Evolutionary conservation across 768 basidiomycete species (phyloP).

Genomic region (Fomitopsis serialis): DNA sequence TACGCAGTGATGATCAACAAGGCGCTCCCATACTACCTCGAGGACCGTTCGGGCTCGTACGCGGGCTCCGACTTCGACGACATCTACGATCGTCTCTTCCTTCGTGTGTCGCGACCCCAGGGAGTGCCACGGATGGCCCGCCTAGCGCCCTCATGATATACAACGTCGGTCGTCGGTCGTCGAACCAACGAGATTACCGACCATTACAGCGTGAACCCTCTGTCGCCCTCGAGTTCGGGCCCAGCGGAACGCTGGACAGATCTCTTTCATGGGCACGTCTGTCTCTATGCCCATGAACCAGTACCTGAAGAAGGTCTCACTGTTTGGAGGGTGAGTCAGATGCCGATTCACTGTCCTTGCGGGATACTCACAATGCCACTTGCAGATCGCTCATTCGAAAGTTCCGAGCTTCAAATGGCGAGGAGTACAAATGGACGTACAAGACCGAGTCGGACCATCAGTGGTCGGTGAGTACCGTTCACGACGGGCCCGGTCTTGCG

Average conservation of each 20-base stretch:
- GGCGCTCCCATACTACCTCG: constrained; percentile 50
- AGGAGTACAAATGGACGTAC: constrained; percentile 67
- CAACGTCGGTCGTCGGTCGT: constrained; percentile 60
- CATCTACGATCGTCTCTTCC: constrained; percentile 71
- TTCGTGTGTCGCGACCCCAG: constrained; percentile 51
- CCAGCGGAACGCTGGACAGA: constrained; percentile 49
- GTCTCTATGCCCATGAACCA: constrained; percentile 53
- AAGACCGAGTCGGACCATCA: constrained; percentile 55
- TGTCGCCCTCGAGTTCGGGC: constrained; percentile 55
- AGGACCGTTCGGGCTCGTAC: constrained; percentile 59
- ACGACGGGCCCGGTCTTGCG: not conserved
- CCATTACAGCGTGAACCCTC: constrained; percentile 49
- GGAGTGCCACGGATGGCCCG: not conserved
- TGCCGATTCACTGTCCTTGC: not conserved
- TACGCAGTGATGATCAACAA: constrained; percentile 16
- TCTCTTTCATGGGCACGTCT: constrained; percentile 43
- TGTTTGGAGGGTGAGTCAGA: constrained; percentile 57
- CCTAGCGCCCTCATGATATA: constrained; percentile 47
- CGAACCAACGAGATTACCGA: constrained; percentile 46
- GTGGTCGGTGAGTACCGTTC: constrained; percentile 60
- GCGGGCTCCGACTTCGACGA: constrained; percentile 66
- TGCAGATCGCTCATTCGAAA: constrained; percentile 61
- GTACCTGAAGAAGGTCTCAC: constrained; percentile 56
- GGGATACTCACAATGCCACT: not conserved
- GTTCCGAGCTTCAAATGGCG: constrained; percentile 63